phyloP scores from a whole-genome alignment of 495 filamentous ascomycete genomes.

The Staphylotrichum longicolle region DNA sequence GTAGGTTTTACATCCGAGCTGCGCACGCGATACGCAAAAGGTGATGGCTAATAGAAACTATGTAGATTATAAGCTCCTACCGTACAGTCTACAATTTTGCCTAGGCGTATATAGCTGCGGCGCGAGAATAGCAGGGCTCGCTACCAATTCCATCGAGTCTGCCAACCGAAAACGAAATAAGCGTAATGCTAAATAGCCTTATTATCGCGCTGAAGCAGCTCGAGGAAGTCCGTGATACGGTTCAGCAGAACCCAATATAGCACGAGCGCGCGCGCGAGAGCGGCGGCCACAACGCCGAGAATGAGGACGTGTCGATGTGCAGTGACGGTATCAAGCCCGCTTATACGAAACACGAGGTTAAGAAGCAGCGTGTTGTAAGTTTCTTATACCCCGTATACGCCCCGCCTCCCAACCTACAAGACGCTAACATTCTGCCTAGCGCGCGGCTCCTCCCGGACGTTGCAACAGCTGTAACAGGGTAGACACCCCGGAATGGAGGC shows the following conservation, averaged over 20 bases:
- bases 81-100: slow-evolving; percentile 48
- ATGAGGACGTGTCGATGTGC: slow-evolving; percentile 50
- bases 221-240: slow-evolving; percentile 45
- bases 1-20: slow-evolving; percentile 29
- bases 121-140: slow-evolving; percentile 47
- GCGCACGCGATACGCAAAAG: too few relatives aligned
- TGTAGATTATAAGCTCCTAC: slow-evolving; percentile 43
- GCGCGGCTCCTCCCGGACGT: slow-evolving; percentile 92
- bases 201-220: slow-evolving; percentile 41
- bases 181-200: slow-evolving; percentile 39
- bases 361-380: slow-evolving; percentile 53
- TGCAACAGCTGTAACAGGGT: slow-evolving; percentile 98
- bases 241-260: slow-evolving; percentile 37
- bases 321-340: slow-evolving; percentile 44
- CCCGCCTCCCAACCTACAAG: not conserved
- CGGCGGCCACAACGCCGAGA: slow-evolving; percentile 39
- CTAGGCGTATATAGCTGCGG: slow-evolving; percentile 46
- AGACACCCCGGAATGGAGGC: slow-evolving; percentile 96
- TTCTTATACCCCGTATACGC: not conserved
- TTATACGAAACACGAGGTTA: slow-evolving; percentile 46
- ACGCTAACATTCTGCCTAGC: slow-evolving; percentile 44
- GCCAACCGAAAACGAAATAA: slow-evolving; percentile 46
- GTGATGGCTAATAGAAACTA: not conserved
- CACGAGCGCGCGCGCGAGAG: slow-evolving; percentile 45
- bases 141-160: slow-evolving; percentile 48